Conservation (phyloP, 331 rosid species). For the Acacia pycnantha region DNA sequence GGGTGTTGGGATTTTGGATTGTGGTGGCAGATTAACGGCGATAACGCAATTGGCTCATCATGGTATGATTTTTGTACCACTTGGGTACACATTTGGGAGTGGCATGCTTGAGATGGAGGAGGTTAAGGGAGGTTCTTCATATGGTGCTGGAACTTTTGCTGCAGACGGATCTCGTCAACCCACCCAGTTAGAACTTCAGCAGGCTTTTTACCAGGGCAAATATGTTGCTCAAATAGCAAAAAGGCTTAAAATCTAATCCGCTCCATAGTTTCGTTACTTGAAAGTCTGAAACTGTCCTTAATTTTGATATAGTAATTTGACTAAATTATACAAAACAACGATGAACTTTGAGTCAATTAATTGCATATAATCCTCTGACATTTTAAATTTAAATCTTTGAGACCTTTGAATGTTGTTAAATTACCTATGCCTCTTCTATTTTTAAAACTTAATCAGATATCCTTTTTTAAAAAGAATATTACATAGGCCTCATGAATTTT, state of each 20-base stretch:
- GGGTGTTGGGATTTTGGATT: background rate
- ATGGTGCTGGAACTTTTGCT: slow-evolving; percentile 95
- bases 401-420: background rate
- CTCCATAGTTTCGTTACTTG: background rate
- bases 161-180: slow-evolving; percentile 88
- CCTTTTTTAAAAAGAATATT: background rate
- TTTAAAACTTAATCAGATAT: no score
- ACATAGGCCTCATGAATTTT: background rate
- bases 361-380: no score
- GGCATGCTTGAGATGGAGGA: slow-evolving; percentile 83
- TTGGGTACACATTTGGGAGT: slow-evolving; percentile 85
- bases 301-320: no score
- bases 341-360: no score
- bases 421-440: no score
- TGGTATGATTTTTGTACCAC: slow-evolving; percentile 92
- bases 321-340: no score
- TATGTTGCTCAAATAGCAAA: slow-evolving; percentile 72
- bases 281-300: background rate
- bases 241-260: slow-evolving; percentile 56
- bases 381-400: no score
- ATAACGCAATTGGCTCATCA: slow-evolving; percentile 92
- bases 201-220: slow-evolving; percentile 87
- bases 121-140: slow-evolving; percentile 90
- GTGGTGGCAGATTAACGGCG: slow-evolving; percentile 65
- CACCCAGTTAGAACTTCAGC: slow-evolving; percentile 74